A percentile compares a stretch with the other conserved stretches of the same genome.
Evolutionary conservation across 768 basidiomycete genomes (phyloP).

Genomic region (Termitomyces sp.): DNA sequence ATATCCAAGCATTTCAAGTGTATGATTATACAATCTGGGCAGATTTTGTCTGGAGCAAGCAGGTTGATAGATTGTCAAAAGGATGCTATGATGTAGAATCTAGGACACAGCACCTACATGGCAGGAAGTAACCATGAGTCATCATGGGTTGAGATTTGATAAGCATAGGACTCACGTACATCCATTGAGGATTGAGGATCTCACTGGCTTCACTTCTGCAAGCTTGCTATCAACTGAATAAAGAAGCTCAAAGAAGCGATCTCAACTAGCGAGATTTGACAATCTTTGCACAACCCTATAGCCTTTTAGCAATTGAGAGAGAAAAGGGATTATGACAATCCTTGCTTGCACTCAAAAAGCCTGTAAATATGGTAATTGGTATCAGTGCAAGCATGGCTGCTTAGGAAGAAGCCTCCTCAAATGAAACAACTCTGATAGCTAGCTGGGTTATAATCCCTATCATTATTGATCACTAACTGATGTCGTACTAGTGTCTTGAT

Average conservation of each 20-base stretch:
- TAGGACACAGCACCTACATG: conserved; percentile 86
- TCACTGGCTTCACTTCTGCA: conserved; percentile 85
- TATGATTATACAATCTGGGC: conserved; percentile 89
- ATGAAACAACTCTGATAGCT: too few species aligned
- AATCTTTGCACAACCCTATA: conserved; percentile 81
- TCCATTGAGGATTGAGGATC: too few species aligned
- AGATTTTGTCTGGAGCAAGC: conserved; percentile 59
- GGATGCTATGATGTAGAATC: neutral
- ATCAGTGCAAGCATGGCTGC: conserved; percentile 36
- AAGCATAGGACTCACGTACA: conserved; percentile 53
- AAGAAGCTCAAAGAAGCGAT: too few species aligned
- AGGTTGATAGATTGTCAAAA: too few species aligned
- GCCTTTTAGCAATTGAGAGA: conserved; percentile 77
- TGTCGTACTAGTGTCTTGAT: conserved; percentile 1
- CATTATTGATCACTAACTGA: conserved; percentile 5
- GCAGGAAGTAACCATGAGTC: neutral
- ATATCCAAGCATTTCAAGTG: conserved; percentile 95
- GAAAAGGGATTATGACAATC: conserved; percentile 80
- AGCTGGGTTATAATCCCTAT: neutral
- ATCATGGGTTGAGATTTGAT: neutral
- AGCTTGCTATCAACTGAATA: conserved; percentile 83
- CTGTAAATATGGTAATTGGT: conserved; percentile 92
- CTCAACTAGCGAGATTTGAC: neutral
- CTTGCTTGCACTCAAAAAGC: conserved; percentile 83
- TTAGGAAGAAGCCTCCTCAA: neutral